Conservation (phyloP, 83 land plant genomes). For the Thuja plicata region DNA sequence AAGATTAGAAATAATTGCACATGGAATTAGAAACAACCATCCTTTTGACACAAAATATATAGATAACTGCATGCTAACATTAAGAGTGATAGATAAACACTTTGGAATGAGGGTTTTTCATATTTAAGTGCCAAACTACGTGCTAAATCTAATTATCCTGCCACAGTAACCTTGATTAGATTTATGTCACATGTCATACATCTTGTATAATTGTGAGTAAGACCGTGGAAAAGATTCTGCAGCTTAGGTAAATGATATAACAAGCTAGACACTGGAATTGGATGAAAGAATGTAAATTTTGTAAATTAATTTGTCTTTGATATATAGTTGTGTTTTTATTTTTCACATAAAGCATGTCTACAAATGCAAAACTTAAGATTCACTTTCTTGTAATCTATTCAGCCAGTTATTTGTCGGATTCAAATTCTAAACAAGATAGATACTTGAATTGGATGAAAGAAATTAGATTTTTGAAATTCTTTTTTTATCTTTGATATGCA, state of each 20-base stretch:
- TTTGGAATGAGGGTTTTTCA: not conserved
- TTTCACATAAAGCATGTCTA: not conserved
- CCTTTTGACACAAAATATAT: not conserved
- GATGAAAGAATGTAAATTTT: not conserved
- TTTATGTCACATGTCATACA: not conserved
- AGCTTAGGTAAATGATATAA: not conserved
- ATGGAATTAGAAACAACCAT: not conserved
- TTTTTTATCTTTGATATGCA: not conserved
- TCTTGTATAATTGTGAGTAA: not conserved
- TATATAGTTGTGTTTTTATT: not conserved
- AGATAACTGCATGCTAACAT: not conserved
- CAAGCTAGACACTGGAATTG: not conserved
- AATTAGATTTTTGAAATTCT: not conserved
- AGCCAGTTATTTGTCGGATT: constrained; percentile 81
- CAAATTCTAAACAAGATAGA: constrained; percentile 41
- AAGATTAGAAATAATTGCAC: not conserved
- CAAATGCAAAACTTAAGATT: not conserved
- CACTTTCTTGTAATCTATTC: constrained; percentile 16
- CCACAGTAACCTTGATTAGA: not conserved
- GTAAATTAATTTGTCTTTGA: not conserved
- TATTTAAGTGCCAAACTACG: not conserved
- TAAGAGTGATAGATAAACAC: not conserved
- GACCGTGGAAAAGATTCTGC: not conserved
- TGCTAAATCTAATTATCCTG: not conserved
- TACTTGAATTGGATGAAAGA: not conserved